Evolutionary conservation across 345 rosid species (phyloP), one percentile per base, ranked within the genome.

Genomic region (Boechera retrofracta): DNA sequence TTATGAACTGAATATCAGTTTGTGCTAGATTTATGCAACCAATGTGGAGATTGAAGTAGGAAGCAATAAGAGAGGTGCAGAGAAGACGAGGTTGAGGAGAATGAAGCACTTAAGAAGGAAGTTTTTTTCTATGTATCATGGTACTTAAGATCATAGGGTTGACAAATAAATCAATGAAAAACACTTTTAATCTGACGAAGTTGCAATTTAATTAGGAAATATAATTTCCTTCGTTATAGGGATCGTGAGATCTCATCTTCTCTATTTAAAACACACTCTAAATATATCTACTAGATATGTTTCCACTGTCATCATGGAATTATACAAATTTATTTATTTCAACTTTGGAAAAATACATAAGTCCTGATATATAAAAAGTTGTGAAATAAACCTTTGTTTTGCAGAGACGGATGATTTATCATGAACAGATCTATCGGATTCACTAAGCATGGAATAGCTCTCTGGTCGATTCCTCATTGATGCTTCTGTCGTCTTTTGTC

Each of bases 61-160:
- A 21, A 21, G 21, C 1, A 21, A 21, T 21, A 21, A 21, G 0
- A 21, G 21, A 21, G 21, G 21, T 21, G 21, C 21, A 21, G 21
- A 21, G 21, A 62, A 51, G 62, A 54, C 10, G 10, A 60, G 48
- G 38, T 51, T 52, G 33, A 42, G 35, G 71, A 53, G 56, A 32
- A 55, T 44, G 64, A 73, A 60, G 74, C 62, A 53, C 38, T 4
- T 10, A 71, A 59, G 21, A 33, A 16, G 16, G 16, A 16, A 16
- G 16, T 16, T 16, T 16, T 16, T 16, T 16, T 16, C 16, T 16
- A 16, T 16, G 16, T 16, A 16, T 16, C 16, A 16, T 16, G 16
- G 16, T 16, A 53, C 38, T 4, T 10, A 71, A 59, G 21, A 33
- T 35, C 15, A 9, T 60, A 59, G 57, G 51, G 18, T 72, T 61